Conservation (phyloP, 176 grass and related monocot genomes). For the Pontederia paniculata region DNA sequence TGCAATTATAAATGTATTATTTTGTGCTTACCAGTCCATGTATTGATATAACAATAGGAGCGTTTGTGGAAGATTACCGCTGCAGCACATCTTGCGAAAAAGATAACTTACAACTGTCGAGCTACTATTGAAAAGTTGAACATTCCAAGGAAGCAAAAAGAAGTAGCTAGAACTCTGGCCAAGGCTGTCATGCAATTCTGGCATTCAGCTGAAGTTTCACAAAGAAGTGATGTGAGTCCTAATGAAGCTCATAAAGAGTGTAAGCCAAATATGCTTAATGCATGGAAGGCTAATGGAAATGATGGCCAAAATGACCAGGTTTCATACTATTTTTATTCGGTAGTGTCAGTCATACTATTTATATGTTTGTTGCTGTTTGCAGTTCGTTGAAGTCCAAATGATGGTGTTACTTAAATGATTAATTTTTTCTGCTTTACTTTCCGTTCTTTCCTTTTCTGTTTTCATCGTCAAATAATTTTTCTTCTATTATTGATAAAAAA, state of each 20-base stretch:
- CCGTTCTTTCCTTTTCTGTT: no score
- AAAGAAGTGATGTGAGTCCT: not conserved
- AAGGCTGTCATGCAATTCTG: conserved; percentile 62
- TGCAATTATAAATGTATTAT: not conserved
- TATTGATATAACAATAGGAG: conserved; percentile 49
- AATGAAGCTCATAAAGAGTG: not conserved
- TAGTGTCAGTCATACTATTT: not conserved
- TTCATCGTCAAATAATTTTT: no score
- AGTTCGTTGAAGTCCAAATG: no score
- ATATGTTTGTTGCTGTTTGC: no score
- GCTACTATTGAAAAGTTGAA: conserved; percentile 63
- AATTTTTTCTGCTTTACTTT: no score
- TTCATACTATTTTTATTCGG: not conserved
- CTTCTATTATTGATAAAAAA: no score
- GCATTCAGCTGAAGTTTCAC: conserved; percentile 29
- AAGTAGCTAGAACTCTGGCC: conserved; percentile 52
- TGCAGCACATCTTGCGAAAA: conserved; percentile 46
- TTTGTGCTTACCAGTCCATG: not conserved
- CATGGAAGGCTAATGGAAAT: not conserved
- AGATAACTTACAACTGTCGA: conserved; percentile 50
- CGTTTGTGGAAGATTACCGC: conserved; percentile 72
- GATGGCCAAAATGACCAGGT: conserved; percentile 30
- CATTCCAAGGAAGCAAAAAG: conserved; percentile 50
- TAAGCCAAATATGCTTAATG: conserved; percentile 4
- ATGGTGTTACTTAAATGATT: no score